Evolutionary conservation across 305 asterid genomes (phyloP).

Genomic region (Solanum aculeatissimum): DNA sequence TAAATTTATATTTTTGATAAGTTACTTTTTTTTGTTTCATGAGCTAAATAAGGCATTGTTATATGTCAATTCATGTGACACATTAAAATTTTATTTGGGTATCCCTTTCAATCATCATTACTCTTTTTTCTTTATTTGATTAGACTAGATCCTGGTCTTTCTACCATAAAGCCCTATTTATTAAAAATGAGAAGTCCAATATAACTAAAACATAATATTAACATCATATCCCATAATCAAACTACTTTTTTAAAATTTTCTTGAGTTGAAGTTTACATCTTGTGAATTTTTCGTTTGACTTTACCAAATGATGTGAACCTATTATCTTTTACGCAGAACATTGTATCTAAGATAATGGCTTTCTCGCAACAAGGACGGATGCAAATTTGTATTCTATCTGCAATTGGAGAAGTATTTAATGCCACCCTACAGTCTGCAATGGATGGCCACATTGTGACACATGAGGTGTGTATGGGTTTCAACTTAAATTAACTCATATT

Average conservation of each 20-base stretch:
- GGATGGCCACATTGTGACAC: slow-evolving; percentile 34
- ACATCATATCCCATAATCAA: not conserved
- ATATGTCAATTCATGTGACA: no score
- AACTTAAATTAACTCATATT: not conserved
- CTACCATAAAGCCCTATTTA: no score
- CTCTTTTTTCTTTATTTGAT: no score
- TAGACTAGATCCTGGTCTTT: no score
- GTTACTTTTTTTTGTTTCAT: no score
- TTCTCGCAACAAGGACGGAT: slow-evolving; percentile 52
- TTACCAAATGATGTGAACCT: not conserved
- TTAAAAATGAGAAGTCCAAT: not conserved
- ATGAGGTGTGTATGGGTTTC: slow-evolving; percentile 28
- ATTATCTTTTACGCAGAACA: slow-evolving; percentile 18
- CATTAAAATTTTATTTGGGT: no score
- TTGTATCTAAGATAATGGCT: slow-evolving; percentile 35
- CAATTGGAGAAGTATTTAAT: slow-evolving; percentile 37
- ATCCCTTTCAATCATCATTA: no score
- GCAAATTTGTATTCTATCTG: slow-evolving; percentile 41
- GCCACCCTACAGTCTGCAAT: slow-evolving; percentile 35
- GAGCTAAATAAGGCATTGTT: no score
- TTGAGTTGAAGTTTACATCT: not conserved
- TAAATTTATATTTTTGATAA: no score
- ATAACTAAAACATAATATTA: not conserved
- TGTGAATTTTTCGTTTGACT: not conserved
- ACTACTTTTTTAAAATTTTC: not conserved